These are phyloP conservation scores for Verbena officinalis DNA, from an alignment of 257 asterid species.

Conservation along the genomic window DNA sequence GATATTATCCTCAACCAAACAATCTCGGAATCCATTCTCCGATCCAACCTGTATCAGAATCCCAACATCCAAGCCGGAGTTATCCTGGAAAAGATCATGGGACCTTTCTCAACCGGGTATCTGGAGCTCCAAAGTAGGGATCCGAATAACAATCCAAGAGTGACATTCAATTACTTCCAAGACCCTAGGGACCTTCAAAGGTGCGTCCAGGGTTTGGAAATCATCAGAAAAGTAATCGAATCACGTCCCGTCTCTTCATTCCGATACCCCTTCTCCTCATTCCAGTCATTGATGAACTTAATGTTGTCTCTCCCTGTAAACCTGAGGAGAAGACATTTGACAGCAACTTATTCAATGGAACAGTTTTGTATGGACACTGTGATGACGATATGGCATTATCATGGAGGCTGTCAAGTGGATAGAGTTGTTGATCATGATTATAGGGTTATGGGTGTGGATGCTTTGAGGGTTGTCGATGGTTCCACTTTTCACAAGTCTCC, in stretches of 20 bases:
- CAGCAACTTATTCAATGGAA: slow-evolving; percentile 49
- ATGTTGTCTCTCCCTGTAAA: slow-evolving; percentile 49
- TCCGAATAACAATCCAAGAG: slow-evolving; percentile 68
- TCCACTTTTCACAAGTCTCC: slow-evolving; percentile 70
- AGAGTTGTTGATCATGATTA: slow-evolving; percentile 66
- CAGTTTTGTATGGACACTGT: slow-evolving; percentile 75
- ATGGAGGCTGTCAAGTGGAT: slow-evolving; percentile 84
- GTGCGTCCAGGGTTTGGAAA: slow-evolving; percentile 67
- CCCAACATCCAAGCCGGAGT: slow-evolving; percentile 39
- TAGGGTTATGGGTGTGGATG: slow-evolving; percentile 62
- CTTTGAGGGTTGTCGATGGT: slow-evolving; percentile 74
- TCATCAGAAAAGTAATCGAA: slow-evolving; percentile 45
- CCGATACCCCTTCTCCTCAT: slow-evolving; percentile 46
- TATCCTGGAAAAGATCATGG: slow-evolving; percentile 57
- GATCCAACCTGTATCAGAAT: neutral
- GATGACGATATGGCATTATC: slow-evolving; percentile 86
- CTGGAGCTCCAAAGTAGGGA: slow-evolving; percentile 56
- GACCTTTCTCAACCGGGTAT: slow-evolving; percentile 71
- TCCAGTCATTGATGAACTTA: slow-evolving; percentile 38
- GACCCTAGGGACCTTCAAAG: slow-evolving; percentile 67
- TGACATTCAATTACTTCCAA: slow-evolving; percentile 77
- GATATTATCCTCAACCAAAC: slow-evolving; percentile 26
- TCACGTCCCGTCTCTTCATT: slow-evolving; percentile 46
- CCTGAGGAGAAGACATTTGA: slow-evolving; percentile 45
- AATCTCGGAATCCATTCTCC: slow-evolving; percentile 2